Conservation (phyloP, 352 stramenopile genomes). For the Globisporangium viniferum region DNA sequence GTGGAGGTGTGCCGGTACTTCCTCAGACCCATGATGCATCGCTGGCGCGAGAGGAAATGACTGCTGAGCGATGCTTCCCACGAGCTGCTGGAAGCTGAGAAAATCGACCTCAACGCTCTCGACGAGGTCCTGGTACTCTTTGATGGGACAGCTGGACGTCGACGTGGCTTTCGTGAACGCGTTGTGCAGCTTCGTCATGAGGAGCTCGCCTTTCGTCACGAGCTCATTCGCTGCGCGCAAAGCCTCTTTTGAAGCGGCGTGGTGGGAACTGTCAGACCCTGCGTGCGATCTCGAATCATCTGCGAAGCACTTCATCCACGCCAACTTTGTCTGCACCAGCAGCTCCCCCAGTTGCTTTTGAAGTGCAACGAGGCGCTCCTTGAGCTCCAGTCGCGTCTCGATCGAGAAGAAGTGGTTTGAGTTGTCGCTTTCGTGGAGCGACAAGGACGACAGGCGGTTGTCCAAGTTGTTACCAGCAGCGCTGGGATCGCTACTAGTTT, state of each 20-base stretch:
- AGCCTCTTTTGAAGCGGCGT: not conserved
- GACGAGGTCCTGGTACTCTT: slow-evolving; percentile 49
- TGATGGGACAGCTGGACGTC: slow-evolving; percentile 27
- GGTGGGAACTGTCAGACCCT: not conserved
- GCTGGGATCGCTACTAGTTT: not conserved
- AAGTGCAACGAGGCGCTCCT: slow-evolving; percentile 34
- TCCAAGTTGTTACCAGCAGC: not conserved
- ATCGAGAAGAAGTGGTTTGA: slow-evolving; percentile 53
- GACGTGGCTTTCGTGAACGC: slow-evolving; percentile 37
- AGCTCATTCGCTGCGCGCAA: slow-evolving; percentile 24
- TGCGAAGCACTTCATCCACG: slow-evolving; percentile 62
- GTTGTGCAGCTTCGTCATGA: slow-evolving; percentile 35
- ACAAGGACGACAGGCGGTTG: not conserved
- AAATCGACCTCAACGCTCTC: slow-evolving; percentile 35
- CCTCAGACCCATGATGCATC: not conserved
- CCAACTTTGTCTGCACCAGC: slow-evolving; percentile 52
- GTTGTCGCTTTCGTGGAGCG: slow-evolving; percentile 19
- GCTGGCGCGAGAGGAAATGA: slow-evolving; percentile 8
- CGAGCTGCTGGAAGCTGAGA: slow-evolving; percentile 34
- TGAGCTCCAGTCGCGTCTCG: slow-evolving; percentile 54
- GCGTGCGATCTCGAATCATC: not conserved
- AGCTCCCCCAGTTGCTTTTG: slow-evolving; percentile 36
- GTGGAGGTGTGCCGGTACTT: not conserved
- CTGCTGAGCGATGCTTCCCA: slow-evolving; percentile 22
- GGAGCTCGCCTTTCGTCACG: slow-evolving; percentile 37